Evolutionary conservation across 768 basidiomycete genomes (phyloP).

Genomic region (Boletus rex-veris): DNA sequence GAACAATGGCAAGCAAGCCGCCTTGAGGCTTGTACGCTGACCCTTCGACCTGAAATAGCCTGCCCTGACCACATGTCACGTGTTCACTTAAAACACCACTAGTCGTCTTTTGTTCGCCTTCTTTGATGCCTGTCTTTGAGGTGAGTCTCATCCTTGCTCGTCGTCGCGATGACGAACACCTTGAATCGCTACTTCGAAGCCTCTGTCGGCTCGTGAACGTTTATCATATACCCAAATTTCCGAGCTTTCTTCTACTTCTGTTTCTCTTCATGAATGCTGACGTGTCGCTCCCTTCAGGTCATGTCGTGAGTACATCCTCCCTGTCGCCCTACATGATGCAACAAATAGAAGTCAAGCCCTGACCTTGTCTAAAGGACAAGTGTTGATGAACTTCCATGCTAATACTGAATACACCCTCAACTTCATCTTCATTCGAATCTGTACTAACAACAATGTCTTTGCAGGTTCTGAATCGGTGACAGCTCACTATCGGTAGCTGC

Average conservation of each 20-base stretch:
- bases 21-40: constrained; percentile 1
- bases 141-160: constrained; percentile 30
- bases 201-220: constrained; percentile 57
- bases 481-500: neutral
- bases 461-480: constrained; percentile 7
- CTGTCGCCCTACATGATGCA: constrained; percentile 48
- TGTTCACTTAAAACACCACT: constrained; percentile 20
- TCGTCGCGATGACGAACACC: constrained; percentile 54
- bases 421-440: neutral
- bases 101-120: neutral
- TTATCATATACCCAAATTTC: constrained; percentile 91
- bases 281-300: neutral
- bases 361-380: constrained; percentile 70
- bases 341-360: constrained; percentile 91
- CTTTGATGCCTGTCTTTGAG: constrained; percentile 1
- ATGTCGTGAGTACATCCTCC: constrained; percentile 35
- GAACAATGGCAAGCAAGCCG: constrained; percentile 16
- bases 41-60: constrained; percentile 16
- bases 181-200: constrained; percentile 90
- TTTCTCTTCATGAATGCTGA: constrained; percentile 11
- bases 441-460: constrained; percentile 17
- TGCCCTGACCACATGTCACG: constrained; percentile 37
- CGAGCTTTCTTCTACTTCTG: constrained; percentile 40
- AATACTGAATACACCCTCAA: constrained; percentile 60
- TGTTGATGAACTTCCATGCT: constrained; percentile 84